These are phyloP conservation scores for Salicornia ramosissima DNA, from an alignment of 148 eudicot species.

Conservation along the genomic window DNA sequence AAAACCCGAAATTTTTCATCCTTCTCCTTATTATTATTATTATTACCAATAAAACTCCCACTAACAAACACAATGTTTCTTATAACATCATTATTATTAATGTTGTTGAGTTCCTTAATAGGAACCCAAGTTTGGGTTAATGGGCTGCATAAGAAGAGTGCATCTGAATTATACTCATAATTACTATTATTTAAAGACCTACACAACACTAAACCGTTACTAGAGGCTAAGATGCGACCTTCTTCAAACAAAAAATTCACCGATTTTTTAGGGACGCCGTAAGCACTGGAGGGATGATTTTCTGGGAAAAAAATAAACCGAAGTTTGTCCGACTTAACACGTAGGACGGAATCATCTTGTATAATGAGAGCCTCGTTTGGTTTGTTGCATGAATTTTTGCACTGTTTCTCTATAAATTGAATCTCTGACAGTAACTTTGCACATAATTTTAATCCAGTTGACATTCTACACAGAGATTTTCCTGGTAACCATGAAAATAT, in stretches of 20 bases:
- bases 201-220: conserved; percentile 15
- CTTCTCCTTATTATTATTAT: too few species aligned
- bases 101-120: not conserved
- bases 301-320: not conserved
- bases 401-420: conserved; percentile 3
- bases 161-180: not conserved
- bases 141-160: conserved; percentile 16
- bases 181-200: not conserved
- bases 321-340: not conserved
- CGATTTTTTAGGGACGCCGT: not conserved
- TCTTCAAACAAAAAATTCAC: not conserved
- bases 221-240: conserved; percentile 17
- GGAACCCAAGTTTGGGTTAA: not conserved
- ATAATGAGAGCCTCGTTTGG: not conserved
- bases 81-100: too few species aligned
- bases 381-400: conserved; percentile 2
- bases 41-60: not conserved
- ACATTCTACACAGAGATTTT: too few species aligned
- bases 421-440: not conserved
- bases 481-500: too few species aligned
- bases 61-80: not conserved
- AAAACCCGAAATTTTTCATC: conserved; percentile 10
- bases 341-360: not conserved
- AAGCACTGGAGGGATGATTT: not conserved
- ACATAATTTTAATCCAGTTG: too few species aligned